Conservation (phyloP, 164 flowering plant species). For the Dillenia suffruticosa region DNA sequence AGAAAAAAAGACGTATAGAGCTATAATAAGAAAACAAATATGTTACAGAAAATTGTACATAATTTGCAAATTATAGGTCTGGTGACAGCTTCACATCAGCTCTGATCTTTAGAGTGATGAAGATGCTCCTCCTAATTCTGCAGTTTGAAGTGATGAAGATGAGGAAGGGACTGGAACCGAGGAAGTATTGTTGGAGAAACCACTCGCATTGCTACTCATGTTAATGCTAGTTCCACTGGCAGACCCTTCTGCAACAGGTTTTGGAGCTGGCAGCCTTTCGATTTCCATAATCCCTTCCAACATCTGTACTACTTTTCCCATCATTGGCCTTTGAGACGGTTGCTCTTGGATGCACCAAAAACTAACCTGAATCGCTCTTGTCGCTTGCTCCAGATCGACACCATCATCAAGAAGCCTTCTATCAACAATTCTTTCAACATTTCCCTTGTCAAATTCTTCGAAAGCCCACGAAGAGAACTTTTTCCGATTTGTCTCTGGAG, state of each 20-base stretch:
- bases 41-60: no score
- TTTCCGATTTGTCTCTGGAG: conserved; percentile 9
- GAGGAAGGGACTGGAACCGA: conserved; percentile 18
- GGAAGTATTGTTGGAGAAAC: conserved; percentile 13
- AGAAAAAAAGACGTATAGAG: no score
- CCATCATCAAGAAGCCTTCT: conserved; percentile 20
- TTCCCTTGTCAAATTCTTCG: conserved; percentile 23
- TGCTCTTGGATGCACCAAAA: conserved; percentile 46
- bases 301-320: conserved; percentile 41
- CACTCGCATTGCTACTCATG: conserved; percentile 18
- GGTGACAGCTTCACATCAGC: no score
- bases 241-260: conserved; percentile 21
- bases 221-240: conserved; percentile 14
- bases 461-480: conserved; percentile 21
- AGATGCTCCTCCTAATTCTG: conserved; percentile 10
- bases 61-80: no score
- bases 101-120: conserved; percentile 10
- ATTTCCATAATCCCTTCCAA: conserved; percentile 28
- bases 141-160: conserved; percentile 12
- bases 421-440: conserved; percentile 19
- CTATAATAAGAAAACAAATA: no score
- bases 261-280: conserved; percentile 30
- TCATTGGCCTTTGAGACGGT: conserved; percentile 30
- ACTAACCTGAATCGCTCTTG: conserved; percentile 25
- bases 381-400: conserved; percentile 22